A percentile compares a stretch with the other conserved stretches of the same genome.
phyloP scores from a whole-genome alignment of 352 stramenopile species.

The Globisporangium barbulae region DNA sequence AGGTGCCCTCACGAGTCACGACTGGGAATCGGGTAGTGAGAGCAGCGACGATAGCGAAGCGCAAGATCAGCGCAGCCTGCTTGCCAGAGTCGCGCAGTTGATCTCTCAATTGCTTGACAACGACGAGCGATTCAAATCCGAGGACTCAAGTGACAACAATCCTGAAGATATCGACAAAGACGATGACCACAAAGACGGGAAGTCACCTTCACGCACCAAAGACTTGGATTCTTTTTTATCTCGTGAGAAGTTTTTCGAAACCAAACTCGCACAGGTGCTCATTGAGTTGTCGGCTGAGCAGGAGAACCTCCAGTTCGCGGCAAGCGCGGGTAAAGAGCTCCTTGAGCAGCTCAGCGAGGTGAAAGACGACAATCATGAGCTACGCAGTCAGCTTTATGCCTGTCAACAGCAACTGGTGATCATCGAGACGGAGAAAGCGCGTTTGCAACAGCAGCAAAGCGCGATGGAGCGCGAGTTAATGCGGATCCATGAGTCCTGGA shows the following conservation, averaged over 20 bases:
- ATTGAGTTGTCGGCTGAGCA: slow-evolving; percentile 42
- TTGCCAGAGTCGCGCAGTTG: slow-evolving; percentile 30
- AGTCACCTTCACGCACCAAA: not conserved
- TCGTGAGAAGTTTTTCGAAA: slow-evolving; percentile 30
- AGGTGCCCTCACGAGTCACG: not conserved
- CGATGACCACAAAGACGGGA: not conserved
- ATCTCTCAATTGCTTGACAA: slow-evolving; percentile 16
- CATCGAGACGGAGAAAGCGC: slow-evolving; percentile 18
- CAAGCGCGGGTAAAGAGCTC: slow-evolving; percentile 44
- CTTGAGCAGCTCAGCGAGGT: slow-evolving; percentile 34
- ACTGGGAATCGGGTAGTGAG: not conserved
- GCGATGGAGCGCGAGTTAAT: slow-evolving; percentile 23
- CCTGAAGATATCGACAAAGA: slow-evolving; percentile 17
- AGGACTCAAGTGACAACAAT: slow-evolving; percentile 16
- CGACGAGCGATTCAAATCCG: slow-evolving; percentile 6
- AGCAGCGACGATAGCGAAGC: slow-evolving; percentile 4
- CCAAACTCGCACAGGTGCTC: slow-evolving; percentile 34
- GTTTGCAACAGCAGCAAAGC: slow-evolving; percentile 25
- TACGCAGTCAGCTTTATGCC: slow-evolving; percentile 27
- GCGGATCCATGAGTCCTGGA: slow-evolving; percentile 6
- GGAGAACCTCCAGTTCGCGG: slow-evolving; percentile 44
- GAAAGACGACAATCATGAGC: slow-evolving; percentile 22
- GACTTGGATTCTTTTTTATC: not conserved
- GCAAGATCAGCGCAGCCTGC: slow-evolving; percentile 12
- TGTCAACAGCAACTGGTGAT: slow-evolving; percentile 22